phyloP scores from a whole-genome alignment of 768 basidiomycete species.

The Trametes gibbosa region DNA sequence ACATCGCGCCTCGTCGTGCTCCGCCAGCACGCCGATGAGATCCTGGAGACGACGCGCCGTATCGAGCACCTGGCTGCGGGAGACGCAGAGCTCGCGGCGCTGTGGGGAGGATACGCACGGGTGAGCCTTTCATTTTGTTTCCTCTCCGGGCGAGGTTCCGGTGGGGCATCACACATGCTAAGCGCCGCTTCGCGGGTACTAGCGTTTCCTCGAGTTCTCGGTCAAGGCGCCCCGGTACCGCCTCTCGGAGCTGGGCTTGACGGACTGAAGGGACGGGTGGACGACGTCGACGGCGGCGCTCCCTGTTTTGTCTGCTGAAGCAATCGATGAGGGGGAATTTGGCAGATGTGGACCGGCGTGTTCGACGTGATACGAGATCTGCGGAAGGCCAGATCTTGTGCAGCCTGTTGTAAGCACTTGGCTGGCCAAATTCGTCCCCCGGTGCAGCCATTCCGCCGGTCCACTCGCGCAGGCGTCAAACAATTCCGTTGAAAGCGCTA shows the following conservation, averaged over 20 bases:
- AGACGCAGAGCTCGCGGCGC: neutral
- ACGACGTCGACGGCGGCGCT: too few relatives aligned
- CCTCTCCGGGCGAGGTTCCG: neutral
- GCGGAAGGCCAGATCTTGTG: too few relatives aligned
- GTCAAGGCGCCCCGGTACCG: constrained; percentile 2
- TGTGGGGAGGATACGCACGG: constrained; percentile 7
- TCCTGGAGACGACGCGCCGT: neutral
- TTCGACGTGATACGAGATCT: too few relatives aligned
- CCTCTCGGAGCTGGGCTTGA: neutral
- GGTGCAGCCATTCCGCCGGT: too few relatives aligned
- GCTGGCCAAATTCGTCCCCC: too few relatives aligned
- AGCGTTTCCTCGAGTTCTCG: constrained; percentile 9
- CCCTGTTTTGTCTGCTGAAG: too few relatives aligned
- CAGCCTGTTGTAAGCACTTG: too few relatives aligned
- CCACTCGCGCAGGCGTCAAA: too few relatives aligned
- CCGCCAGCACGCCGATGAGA: constrained; percentile 14
- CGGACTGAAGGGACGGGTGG: neutral
- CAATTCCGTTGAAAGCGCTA: too few relatives aligned
- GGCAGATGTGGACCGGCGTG: too few relatives aligned
- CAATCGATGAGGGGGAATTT: too few relatives aligned
- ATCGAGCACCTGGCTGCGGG: neutral
- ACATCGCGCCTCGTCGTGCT: neutral
- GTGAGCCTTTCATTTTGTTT: too few relatives aligned
- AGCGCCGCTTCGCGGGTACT: neutral
- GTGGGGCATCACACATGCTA: neutral